These are phyloP conservation scores for Roridomyces roridus DNA, from an alignment of 768 basidiomycete species.

Conservation along the genomic window DNA sequence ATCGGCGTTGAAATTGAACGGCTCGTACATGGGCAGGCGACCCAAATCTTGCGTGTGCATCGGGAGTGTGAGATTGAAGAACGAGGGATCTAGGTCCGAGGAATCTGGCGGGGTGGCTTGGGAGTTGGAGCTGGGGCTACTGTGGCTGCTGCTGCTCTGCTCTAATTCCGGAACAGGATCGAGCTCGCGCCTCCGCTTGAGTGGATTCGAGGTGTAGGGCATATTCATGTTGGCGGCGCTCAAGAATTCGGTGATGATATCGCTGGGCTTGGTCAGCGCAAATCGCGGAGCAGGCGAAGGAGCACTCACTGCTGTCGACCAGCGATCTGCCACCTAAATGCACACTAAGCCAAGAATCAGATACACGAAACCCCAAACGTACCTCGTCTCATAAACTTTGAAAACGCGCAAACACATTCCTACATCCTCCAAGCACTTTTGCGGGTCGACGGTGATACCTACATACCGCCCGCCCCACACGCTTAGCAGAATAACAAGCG, in stretches of 20 bases:
- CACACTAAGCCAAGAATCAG: not conserved
- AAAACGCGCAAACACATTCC: slow-evolving; percentile 6
- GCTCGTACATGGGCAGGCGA: slow-evolving; percentile 1
- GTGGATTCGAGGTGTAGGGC: not conserved
- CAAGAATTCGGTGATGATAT: slow-evolving; percentile 7
- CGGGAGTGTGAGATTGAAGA: not conserved
- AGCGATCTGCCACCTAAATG: slow-evolving; percentile 7
- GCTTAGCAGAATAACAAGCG: slow-evolving; percentile 1
- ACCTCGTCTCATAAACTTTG: not conserved
- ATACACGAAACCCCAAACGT: not conserved
- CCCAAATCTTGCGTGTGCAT: not conserved
- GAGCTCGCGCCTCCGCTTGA: not conserved
- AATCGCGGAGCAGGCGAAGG: not conserved
- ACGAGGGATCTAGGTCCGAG: too few species aligned
- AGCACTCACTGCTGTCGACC: slow-evolving; percentile 1
- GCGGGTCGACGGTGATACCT: slow-evolving; percentile 4
- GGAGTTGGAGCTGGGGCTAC: too few species aligned
- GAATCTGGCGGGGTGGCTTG: too few species aligned
- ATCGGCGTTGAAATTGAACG: too few species aligned
- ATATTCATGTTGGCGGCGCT: slow-evolving; percentile 2
- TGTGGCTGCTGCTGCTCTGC: not conserved
- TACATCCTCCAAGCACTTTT: slow-evolving; percentile 6
- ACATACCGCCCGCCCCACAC: slow-evolving; percentile 7
- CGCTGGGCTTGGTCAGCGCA: not conserved
- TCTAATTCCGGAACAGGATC: too few species aligned